Evolutionary conservation across 2,329 filamentous ascomycete species (phyloP).

Genomic region (Exophiala viscosa): DNA sequence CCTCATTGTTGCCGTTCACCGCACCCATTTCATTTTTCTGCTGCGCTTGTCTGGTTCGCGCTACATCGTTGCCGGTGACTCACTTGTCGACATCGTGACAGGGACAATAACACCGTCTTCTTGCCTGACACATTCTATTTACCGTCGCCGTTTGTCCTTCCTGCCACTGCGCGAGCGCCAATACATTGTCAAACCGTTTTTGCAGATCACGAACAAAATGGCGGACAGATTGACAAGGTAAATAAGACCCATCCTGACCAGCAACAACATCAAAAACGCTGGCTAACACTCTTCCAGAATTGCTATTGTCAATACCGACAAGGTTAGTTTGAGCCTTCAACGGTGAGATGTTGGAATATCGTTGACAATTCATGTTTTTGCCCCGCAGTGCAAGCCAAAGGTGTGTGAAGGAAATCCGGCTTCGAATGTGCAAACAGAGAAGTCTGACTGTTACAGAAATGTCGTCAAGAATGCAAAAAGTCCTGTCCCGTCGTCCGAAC

Average conservation of each 20-base stretch:
- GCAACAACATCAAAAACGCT: neutral
- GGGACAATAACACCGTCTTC: neutral
- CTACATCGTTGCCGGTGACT: constrained; percentile 15
- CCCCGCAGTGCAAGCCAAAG: constrained; percentile 77
- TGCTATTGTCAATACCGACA: constrained; percentile 98
- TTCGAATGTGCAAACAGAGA: neutral
- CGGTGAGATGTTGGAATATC: constrained; percentile 20
- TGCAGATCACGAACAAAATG: constrained; percentile 54
- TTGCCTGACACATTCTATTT: neutral
- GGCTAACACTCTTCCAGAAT: constrained; percentile 59
- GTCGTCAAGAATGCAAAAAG: constrained; percentile 98
- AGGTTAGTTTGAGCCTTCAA: constrained; percentile 50
- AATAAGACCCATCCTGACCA: constrained; percentile 35
- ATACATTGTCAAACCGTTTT: too few relatives aligned
- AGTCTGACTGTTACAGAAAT: constrained; percentile 64
- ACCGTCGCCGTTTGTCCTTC: neutral
- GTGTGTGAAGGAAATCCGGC: constrained; percentile 43
- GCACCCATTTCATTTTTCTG: constrained; percentile 16
- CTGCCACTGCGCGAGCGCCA: too few relatives aligned
- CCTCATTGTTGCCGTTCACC: constrained; percentile 7
- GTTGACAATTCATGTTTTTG: constrained; percentile 39
- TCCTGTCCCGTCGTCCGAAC: constrained; percentile 95
- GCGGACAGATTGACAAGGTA: constrained; percentile 94
- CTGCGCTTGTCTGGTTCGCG: constrained; percentile 10
- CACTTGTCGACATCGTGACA: neutral